Conservation (phyloP, 2,329 filamentous ascomycete genomes). For the Erysiphe pulchra region DNA sequence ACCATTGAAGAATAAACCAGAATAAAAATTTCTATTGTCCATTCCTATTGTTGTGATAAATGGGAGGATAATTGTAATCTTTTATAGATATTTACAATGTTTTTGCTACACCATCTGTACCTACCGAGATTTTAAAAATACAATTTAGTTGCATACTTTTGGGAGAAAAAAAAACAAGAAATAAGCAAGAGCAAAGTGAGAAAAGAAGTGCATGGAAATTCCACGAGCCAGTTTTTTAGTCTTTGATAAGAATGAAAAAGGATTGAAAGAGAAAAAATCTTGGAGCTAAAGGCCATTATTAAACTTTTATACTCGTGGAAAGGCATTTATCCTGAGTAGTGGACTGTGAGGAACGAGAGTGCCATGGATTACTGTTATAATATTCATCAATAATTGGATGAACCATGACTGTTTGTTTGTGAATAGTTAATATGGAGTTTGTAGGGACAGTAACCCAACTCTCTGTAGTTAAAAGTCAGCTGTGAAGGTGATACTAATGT, state of each 20-base stretch:
- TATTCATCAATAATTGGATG: conserved; percentile 89
- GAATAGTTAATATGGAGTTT: conserved; percentile 86
- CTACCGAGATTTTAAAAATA: too few species aligned
- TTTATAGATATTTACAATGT: too few species aligned
- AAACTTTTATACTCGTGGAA: conserved; percentile 26
- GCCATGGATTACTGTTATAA: conserved; percentile 61
- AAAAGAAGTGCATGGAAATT: too few species aligned
- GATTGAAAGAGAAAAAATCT: conserved; percentile 34
- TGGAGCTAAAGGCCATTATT: conserved; percentile 27
- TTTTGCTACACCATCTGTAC: too few species aligned
- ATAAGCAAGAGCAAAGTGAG: too few species aligned
- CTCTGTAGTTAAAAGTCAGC: conserved; percentile 28
- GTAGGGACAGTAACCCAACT: conserved; percentile 98
- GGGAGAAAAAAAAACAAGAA: too few species aligned
- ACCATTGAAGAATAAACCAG: too few species aligned
- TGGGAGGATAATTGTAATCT: too few species aligned
- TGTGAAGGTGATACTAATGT: neutral
- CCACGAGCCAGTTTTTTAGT: conserved; percentile 7
- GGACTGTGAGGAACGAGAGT: conserved; percentile 63
- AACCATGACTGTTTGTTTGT: conserved; percentile 90
- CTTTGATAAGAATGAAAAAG: conserved; percentile 33
- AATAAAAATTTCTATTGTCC: too few species aligned
- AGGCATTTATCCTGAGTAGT: conserved; percentile 62
- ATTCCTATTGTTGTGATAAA: too few species aligned
- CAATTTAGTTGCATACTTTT: too few species aligned